phyloP scores from a whole-genome alignment of 2,329 filamentous ascomycete genomes.

The Domatiomyces catenatus region DNA sequence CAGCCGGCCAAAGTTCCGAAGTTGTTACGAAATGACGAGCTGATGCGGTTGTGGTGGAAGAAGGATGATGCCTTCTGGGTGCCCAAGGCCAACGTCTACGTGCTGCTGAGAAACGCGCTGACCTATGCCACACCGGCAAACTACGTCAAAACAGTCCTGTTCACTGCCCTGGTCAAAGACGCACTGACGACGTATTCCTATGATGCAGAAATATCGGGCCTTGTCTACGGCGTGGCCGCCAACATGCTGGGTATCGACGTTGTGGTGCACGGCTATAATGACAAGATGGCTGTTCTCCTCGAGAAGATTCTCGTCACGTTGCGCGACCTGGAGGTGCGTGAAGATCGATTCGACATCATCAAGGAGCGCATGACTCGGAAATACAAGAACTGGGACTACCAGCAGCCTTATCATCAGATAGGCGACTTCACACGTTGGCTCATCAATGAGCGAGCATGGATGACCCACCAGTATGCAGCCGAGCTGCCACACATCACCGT shows the following conservation, averaged over 20 bases:
- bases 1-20: slow-evolving; percentile 59
- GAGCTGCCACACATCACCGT: slow-evolving; percentile 62
- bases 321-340: slow-evolving; percentile 65
- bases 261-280: slow-evolving; percentile 79
- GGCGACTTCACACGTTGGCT: slow-evolving; percentile 70
- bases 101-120: slow-evolving; percentile 65
- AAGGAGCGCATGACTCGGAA: slow-evolving; percentile 66
- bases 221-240: slow-evolving; percentile 65
- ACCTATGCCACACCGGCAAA: slow-evolving; percentile 67
- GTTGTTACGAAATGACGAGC: slow-evolving; percentile 68
- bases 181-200: slow-evolving; percentile 87
- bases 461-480: slow-evolving; percentile 62
- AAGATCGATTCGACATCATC: slow-evolving; percentile 81
- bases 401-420: slow-evolving; percentile 80
- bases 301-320: slow-evolving; percentile 78
- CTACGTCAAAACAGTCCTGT: slow-evolving; percentile 61
- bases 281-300: slow-evolving; percentile 79
- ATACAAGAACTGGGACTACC: slow-evolving; percentile 74
- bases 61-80: slow-evolving; percentile 99
- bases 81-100: slow-evolving; percentile 74
- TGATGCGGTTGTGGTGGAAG: slow-evolving; percentile 84
- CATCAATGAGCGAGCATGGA: slow-evolving; percentile 57
- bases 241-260: slow-evolving; percentile 61
- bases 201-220: slow-evolving; percentile 80
- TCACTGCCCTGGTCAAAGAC: slow-evolving; percentile 73